These are phyloP conservation scores for Erucastrum elatum DNA, from an alignment of 345 rosid genomes.

Conservation along the genomic window DNA sequence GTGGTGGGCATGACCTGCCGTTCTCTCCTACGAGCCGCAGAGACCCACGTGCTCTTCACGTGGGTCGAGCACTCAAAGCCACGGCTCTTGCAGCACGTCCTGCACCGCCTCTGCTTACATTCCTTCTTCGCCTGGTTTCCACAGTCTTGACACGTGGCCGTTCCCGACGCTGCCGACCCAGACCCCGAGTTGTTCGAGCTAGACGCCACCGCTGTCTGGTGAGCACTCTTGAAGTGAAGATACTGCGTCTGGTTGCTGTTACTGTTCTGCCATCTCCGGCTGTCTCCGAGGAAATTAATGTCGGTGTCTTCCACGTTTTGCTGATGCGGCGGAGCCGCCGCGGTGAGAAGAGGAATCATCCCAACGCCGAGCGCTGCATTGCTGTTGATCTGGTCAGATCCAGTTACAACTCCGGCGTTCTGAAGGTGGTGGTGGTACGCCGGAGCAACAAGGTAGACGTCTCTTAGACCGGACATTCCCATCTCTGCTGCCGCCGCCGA, in stretches of 20 bases:
- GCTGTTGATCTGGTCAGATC: constrained; percentile 41
- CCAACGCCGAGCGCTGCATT: constrained; percentile 74
- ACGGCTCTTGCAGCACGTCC: constrained; percentile 95
- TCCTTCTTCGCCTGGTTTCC: constrained; percentile 99
- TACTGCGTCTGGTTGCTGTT: constrained; percentile 37
- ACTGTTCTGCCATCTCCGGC: constrained; percentile 75
- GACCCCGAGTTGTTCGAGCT: constrained; percentile 40
- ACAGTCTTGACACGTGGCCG: constrained; percentile 88
- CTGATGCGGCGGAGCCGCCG: constrained; percentile 44
- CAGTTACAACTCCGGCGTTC: constrained; percentile 40
- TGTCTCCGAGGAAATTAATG: constrained; percentile 39
- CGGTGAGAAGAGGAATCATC: constrained; percentile 65
- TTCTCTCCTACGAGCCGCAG: constrained; percentile 87
- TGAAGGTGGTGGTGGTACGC: constrained; percentile 52
- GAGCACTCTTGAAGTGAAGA: constrained; percentile 46
- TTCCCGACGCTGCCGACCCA: constrained; percentile 51
- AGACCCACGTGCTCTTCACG: constrained; percentile 99
- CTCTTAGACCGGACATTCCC: constrained; percentile 79
- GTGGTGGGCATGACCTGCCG: constrained; percentile 64
- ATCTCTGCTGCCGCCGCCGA: constrained; percentile 51
- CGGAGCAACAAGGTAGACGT: constrained; percentile 78
- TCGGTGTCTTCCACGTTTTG: constrained; percentile 53
- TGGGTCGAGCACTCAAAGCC: constrained; percentile 90
- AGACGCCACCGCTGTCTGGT: constrained; percentile 25
- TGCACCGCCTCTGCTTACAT: constrained; percentile 76